These are phyloP conservation scores for Xylariaceae sp. DNA, from an alignment of 2,329 filamentous ascomycete species.

Conservation along the genomic window DNA sequence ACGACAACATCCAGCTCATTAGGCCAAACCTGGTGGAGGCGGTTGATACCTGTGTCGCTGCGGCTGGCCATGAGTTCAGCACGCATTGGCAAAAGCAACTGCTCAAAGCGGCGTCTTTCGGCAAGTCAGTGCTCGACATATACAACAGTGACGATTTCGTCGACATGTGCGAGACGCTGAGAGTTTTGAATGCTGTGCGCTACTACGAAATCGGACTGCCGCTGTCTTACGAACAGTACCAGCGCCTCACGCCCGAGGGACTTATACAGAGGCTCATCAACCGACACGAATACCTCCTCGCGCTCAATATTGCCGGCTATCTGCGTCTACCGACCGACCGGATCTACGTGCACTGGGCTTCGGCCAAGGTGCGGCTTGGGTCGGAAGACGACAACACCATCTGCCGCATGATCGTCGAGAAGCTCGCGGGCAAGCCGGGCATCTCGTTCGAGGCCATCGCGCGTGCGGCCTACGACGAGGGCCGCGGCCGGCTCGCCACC, in stretches of 20 bases:
- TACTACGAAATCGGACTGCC: conserved; percentile 89
- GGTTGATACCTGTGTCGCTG: conserved; percentile 88
- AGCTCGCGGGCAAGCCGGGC: conserved; percentile 78
- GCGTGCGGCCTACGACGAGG: conserved; percentile 88
- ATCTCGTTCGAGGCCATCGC: conserved; percentile 97
- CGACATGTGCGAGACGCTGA: conserved; percentile 91
- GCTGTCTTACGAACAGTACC: conserved; percentile 88
- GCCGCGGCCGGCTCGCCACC: conserved; percentile 80
- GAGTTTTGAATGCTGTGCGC: conserved; percentile 86
- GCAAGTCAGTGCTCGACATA: conserved; percentile 92
- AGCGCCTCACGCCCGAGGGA: conserved; percentile 81
- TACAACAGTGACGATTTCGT: conserved; percentile 99
- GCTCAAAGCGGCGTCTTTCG: conserved; percentile 93
- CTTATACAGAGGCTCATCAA: conserved; percentile 83
- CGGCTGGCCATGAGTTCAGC: conserved; percentile 87
- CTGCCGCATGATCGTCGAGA: conserved; percentile 79
- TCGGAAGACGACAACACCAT: conserved; percentile 83
- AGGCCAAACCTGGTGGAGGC: conserved; percentile 82
- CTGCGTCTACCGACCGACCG: conserved; percentile 78
- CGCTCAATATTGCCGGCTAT: conserved; percentile 82
- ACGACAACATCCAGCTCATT: conserved; percentile 96
- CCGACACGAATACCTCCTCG: conserved; percentile 84
- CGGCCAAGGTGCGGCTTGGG: conserved; percentile 82
- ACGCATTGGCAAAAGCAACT: conserved; percentile 91
- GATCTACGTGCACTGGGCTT: conserved; percentile 97